phyloP scores from a whole-genome alignment of 148 eudicot species.

The Rhododendron mucronatum region DNA sequence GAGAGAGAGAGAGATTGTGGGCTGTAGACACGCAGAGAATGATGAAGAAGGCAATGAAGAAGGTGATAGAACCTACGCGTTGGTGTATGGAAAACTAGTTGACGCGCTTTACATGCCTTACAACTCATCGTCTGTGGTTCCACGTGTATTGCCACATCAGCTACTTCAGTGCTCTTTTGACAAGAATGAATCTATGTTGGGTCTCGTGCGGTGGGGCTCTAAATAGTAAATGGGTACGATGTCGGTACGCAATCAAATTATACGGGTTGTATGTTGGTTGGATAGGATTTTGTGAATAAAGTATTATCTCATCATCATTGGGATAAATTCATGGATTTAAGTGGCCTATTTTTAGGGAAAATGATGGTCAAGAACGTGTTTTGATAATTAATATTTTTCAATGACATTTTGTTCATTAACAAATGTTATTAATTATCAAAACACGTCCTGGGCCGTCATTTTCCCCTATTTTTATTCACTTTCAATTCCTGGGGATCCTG shows the following conservation, averaged over 20 bases:
- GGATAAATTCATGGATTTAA: not conserved
- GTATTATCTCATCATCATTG: not conserved
- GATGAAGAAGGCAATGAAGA: not conserved
- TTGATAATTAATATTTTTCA: too few relatives aligned
- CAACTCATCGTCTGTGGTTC: constrained; percentile 10
- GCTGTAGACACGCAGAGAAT: constrained; percentile 17
- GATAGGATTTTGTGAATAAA: not conserved
- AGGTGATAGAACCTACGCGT: not conserved
- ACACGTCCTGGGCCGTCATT: too few relatives aligned
- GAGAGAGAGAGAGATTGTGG: constrained; percentile 11
- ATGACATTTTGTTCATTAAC: too few relatives aligned
- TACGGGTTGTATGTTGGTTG: not conserved
- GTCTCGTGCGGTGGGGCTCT: not conserved
- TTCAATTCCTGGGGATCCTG: not conserved
- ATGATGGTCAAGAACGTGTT: too few relatives aligned
- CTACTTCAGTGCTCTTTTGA: not conserved
- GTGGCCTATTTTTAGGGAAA: not conserved
- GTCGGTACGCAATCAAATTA: not conserved
- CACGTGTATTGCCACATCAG: constrained; percentile 11
- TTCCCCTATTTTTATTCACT: not conserved
- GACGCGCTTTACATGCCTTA: not conserved
- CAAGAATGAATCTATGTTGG: not conserved
- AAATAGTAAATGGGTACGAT: not conserved
- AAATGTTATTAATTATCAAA: too few relatives aligned
- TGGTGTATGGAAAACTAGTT: not conserved